Evolutionary conservation across 768 basidiomycete species (phyloP), one percentile per base, ranked within the genome.

Genomic region (Serendipita vermifera): DNA sequence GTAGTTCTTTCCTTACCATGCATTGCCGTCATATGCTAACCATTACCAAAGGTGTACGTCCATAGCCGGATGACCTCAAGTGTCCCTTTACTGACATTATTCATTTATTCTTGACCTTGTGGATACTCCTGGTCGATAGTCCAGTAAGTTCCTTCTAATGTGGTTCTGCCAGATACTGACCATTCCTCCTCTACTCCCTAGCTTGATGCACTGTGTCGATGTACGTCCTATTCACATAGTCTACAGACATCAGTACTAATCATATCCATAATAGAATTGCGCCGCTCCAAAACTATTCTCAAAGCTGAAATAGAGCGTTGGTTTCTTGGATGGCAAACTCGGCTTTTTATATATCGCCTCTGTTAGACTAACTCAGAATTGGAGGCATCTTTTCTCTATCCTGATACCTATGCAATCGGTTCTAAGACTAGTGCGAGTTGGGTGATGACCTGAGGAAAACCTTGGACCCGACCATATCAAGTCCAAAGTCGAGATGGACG

Each of bases 201-300:
- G 83, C 71, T 78, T 89, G 82, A 92, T 92, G 87, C 91, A 92
- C 73, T 92, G 88, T 64, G 85, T 83, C 55, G 87, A 92, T 62
- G 87, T 89, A 72, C 57, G 85, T 74, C 35, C 26, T 29, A 3
- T 22, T 41, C 26, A 17, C 2, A 11, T 20, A 9, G 11, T 55
- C 43, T 48, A n/a, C 17, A 38, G 32, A 3, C 7, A 33, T 33
- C 17, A 57, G 57, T 63, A 22, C 46, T 55, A 61, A 55, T 38
- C 9, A 58, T 43, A 3, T 29, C 29, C 61, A 26, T 56, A 3
- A 24, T 46, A 69, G 75, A 71, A 69, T 61, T 74, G 77, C 62
- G 78, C 80, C 59, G 88, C 81, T 57, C 87, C 89, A 64, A 88
- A 83, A 70, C 72, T 94, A 46, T 92, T 89, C 73, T 67, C 78